phyloP scores from a whole-genome alignment of 192 early-diverging fungal genomes.

The Bifiguratus adelaidae region DNA sequence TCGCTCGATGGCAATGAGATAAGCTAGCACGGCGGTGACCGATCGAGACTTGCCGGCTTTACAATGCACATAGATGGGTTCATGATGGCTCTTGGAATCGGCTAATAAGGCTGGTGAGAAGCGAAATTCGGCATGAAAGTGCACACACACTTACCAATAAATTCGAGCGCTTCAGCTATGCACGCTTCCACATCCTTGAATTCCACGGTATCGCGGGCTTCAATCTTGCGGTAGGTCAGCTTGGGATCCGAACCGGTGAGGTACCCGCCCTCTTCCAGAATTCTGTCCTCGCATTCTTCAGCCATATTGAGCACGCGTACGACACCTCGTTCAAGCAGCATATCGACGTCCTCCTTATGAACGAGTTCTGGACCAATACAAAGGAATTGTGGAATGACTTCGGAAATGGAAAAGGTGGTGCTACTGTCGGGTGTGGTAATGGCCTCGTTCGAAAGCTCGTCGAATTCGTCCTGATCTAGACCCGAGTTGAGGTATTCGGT shows the following conservation, averaged over 20 bases:
- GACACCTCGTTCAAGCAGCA: conserved; percentile 36
- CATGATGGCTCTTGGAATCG: conserved; percentile 20
- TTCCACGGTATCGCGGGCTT: conserved; percentile 53
- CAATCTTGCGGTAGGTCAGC: conserved; percentile 31
- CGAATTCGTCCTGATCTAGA: too few relatives aligned
- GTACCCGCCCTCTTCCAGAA: too few relatives aligned
- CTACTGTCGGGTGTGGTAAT: too few relatives aligned
- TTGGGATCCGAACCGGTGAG: too few relatives aligned
- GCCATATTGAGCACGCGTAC: conserved; percentile 71
- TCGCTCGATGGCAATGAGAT: conserved; percentile 43
- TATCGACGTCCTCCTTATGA: conserved; percentile 39
- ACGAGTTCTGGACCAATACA: conserved; percentile 53
- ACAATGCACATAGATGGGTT: conserved; percentile 64
- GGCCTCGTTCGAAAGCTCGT: too few relatives aligned
- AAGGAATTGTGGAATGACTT: conserved; percentile 45
- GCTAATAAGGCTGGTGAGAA: conserved; percentile 7
- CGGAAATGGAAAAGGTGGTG: conserved; percentile 33
- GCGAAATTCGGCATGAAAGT: background rate
- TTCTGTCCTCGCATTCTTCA: conserved; percentile 44
- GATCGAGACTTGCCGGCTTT: conserved; percentile 65
- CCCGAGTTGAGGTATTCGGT: too few relatives aligned
- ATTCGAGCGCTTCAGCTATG: conserved; percentile 48
- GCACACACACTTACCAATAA: conserved; percentile 43
- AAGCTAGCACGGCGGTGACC: conserved; percentile 56
- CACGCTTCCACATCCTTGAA: conserved; percentile 49